These are phyloP conservation scores for Fusarium irregulare DNA, from an alignment of 2,329 filamentous ascomycete species.

Conservation along the genomic window DNA sequence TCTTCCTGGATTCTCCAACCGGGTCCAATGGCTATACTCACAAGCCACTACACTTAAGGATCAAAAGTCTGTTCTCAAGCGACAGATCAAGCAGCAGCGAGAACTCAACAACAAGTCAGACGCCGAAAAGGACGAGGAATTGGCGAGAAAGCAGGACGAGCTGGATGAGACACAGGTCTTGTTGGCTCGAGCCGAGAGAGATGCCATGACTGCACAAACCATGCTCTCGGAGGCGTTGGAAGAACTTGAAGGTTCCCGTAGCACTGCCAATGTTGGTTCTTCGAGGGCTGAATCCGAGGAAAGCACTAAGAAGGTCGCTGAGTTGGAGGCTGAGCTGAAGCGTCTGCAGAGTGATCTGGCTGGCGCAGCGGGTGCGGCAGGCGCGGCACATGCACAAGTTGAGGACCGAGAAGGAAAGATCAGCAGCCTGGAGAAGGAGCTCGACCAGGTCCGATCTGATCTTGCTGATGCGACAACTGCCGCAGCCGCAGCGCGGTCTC, in stretches of 20 bases:
- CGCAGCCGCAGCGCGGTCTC: conserved; percentile 23
- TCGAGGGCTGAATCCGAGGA: conserved; percentile 45
- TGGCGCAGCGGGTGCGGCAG: conserved; percentile 41
- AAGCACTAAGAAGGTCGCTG: conserved; percentile 52
- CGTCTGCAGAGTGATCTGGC: conserved; percentile 42
- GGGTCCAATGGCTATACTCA: conserved; percentile 81
- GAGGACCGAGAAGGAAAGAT: conserved; percentile 55
- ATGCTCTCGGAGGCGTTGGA: conserved; percentile 61
- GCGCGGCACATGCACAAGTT: conserved; percentile 41
- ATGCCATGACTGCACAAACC: conserved; percentile 55
- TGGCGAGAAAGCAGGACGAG: conserved; percentile 68
- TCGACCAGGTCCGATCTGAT: conserved; percentile 34
- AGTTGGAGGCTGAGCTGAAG: conserved; percentile 55
- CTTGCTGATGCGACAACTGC: conserved; percentile 28
- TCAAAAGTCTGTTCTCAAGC: conserved; percentile 88
- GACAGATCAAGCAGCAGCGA: conserved; percentile 95
- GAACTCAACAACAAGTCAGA: conserved; percentile 92
- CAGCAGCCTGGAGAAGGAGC: conserved; percentile 52
- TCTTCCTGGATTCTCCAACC: conserved; percentile 78
- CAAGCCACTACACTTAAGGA: conserved; percentile 83
- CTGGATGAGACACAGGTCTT: conserved; percentile 58
- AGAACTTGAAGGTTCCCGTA: conserved; percentile 58
- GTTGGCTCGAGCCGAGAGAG: conserved; percentile 53
- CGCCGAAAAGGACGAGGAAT: conserved; percentile 72
- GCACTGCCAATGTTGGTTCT: conserved; percentile 38